Evolutionary conservation across 208 protist species (phyloP).

Genomic region (Crithidia brevicula): DNA sequence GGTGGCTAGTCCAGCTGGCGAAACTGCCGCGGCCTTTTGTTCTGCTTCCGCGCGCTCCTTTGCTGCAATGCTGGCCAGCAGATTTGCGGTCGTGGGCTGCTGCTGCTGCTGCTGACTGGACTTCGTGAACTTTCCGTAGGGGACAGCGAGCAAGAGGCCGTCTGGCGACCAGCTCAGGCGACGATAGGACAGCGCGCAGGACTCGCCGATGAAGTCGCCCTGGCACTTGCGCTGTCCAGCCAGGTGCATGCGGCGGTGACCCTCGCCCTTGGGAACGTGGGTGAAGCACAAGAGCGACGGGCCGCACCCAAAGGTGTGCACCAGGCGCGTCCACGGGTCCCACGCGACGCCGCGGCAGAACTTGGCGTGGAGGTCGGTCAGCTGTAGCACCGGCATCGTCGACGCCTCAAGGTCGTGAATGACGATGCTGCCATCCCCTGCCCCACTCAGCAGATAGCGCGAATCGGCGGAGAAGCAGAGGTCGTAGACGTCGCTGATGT

Average conservation of each 20-base stretch:
- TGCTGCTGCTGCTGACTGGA: constrained; percentile 6
- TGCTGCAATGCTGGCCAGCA: constrained; percentile 41
- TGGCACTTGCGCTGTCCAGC: constrained; percentile 59
- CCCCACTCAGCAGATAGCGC: constrained; percentile 76
- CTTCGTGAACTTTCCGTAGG: constrained; percentile 68
- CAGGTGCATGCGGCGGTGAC: constrained; percentile 48
- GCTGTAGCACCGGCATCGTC: constrained; percentile 72
- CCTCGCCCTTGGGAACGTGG: constrained; percentile 39
- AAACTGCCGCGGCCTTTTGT: background rate
- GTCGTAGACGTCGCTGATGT: constrained; percentile 89
- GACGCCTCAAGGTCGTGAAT: constrained; percentile 79
- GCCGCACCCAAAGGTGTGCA: constrained; percentile 69
- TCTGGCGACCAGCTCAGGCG: constrained; percentile 85
- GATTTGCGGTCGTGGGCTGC: constrained; percentile 15
- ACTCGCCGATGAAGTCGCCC: constrained; percentile 80
- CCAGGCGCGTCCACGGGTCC: constrained; percentile 80
- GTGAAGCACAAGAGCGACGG: constrained; percentile 80
- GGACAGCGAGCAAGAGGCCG: constrained; percentile 74
- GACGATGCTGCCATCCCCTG: constrained; percentile 77
- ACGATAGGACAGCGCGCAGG: constrained; percentile 74
- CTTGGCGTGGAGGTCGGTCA: constrained; percentile 66
- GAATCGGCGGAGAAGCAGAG: constrained; percentile 86
- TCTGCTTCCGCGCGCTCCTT: constrained; percentile 26
- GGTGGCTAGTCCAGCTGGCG: background rate
- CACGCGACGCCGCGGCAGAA: constrained; percentile 90